Conservation (phyloP, 495 filamentous ascomycete genomes). For the Neurospora pannonica region DNA sequence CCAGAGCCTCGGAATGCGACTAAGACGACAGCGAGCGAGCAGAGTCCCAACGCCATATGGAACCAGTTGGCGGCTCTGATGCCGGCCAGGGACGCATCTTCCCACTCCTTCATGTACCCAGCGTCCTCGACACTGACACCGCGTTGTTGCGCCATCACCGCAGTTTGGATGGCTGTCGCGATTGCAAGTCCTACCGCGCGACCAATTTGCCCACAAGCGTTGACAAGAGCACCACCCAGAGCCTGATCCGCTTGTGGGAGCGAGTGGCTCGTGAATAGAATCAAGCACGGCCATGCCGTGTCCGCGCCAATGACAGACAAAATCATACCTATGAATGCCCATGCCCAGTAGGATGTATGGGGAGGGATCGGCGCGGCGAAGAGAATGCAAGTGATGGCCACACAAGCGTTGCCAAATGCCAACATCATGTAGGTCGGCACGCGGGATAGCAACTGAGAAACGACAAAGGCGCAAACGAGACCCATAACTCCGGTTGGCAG, state of each 20-base stretch:
- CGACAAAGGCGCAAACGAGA: slow-evolving; percentile 37
- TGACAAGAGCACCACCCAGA: slow-evolving; percentile 51
- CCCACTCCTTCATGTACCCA: slow-evolving; percentile 26
- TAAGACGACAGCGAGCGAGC: slow-evolving; percentile 27
- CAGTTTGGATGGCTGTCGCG: slow-evolving; percentile 46
- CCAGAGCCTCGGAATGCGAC: slow-evolving; percentile 35
- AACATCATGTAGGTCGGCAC: slow-evolving; percentile 45
- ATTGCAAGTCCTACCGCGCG: slow-evolving; percentile 49
- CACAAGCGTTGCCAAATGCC: slow-evolving; percentile 39
- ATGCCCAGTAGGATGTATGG: slow-evolving; percentile 49
- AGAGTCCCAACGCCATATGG: slow-evolving; percentile 33
- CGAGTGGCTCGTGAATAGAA: slow-evolving; percentile 48
- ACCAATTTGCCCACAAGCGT: slow-evolving; percentile 49
- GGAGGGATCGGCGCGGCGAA: slow-evolving; percentile 48
- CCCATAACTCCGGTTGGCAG: slow-evolving; percentile 50
- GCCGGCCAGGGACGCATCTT: slow-evolving; percentile 36
- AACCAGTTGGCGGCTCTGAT: slow-evolving; percentile 48
- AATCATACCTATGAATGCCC: slow-evolving; percentile 47
- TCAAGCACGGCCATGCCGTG: slow-evolving; percentile 47
- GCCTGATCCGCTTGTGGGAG: slow-evolving; percentile 52
- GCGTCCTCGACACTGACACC: slow-evolving; percentile 29
- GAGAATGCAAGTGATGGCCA: slow-evolving; percentile 40
- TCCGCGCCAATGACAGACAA: slow-evolving; percentile 51
- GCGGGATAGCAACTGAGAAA: slow-evolving; percentile 44
- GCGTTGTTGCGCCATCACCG: slow-evolving; percentile 36